These are phyloP conservation scores for Nannizziopsis barbatae DNA, from an alignment of 2,329 filamentous ascomycete genomes.

Conservation along the genomic window DNA sequence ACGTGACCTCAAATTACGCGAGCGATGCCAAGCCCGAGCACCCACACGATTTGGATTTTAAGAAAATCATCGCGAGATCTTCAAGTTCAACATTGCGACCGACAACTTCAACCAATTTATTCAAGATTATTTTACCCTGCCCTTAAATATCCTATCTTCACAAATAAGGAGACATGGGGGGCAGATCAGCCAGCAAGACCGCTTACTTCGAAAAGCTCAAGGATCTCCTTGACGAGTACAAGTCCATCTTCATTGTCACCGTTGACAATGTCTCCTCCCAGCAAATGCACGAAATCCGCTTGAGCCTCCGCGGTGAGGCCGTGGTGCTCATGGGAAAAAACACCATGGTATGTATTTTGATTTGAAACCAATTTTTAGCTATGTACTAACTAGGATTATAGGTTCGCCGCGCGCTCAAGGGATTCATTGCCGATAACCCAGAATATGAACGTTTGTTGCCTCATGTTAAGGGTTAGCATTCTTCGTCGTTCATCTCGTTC, in stretches of 20 bases:
- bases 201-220: constrained; percentile 99
- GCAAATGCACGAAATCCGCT: constrained; percentile 99
- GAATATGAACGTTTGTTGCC: constrained; percentile 98
- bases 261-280: constrained; percentile 99
- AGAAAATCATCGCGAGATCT: constrained; percentile 17
- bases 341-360: constrained; percentile 68
- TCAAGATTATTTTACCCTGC: constrained; percentile 47
- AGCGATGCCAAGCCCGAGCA: constrained; percentile 25
- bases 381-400: constrained; percentile 26
- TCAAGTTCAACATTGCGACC: constrained; percentile 21
- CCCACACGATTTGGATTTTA: constrained; percentile 15
- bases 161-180: constrained; percentile 94
- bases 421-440: constrained; percentile 77
- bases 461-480: constrained; percentile 63
- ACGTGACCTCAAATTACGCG: constrained; percentile 25
- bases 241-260: constrained; percentile 92
- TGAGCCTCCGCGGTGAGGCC: constrained; percentile 76
- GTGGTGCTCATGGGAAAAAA: constrained; percentile 99
- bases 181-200: constrained; percentile 88
- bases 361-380: neutral
- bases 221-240: constrained; percentile 89
- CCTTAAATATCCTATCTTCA: constrained; percentile 99
- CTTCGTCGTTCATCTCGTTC: neutral
- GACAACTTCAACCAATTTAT: constrained; percentile 20
- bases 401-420: constrained; percentile 95